Evolutionary conservation across 306 rosid genomes (phyloP).

Genomic region (Cicer bijugum): DNA sequence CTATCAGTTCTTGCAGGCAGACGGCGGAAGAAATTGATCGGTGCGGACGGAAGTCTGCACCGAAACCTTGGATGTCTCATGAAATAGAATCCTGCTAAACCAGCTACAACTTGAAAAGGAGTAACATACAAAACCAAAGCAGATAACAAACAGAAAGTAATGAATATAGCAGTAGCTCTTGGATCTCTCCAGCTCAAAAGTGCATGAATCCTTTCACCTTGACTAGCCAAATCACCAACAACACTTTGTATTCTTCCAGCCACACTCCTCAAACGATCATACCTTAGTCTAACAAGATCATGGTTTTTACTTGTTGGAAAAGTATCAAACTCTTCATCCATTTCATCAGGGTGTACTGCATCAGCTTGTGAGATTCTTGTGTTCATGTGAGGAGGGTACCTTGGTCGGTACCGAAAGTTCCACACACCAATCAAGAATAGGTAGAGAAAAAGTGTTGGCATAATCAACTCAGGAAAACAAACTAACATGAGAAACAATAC

Average conservation of each 20-base stretch:
- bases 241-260: slow-evolving; percentile 44
- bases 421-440: slow-evolving; percentile 52
- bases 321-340: slow-evolving; percentile 57
- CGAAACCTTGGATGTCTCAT: slow-evolving; percentile 56
- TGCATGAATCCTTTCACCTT: slow-evolving; percentile 58
- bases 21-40: slow-evolving; percentile 50
- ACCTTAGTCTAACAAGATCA: slow-evolving; percentile 52
- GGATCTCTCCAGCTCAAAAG: slow-evolving; percentile 61
- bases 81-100: slow-evolving; percentile 46
- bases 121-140: slow-evolving; percentile 44
- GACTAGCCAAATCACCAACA: slow-evolving; percentile 54
- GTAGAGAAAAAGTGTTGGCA: slow-evolving; percentile 51
- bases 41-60: slow-evolving; percentile 46
- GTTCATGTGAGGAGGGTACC: slow-evolving; percentile 60
- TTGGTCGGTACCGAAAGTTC: slow-evolving; percentile 50
- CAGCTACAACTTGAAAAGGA: slow-evolving; percentile 49
- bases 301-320: slow-evolving; percentile 48
- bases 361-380: slow-evolving; percentile 55
- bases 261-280: slow-evolving; percentile 48
- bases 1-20: slow-evolving; percentile 51
- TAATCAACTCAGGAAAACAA: slow-evolving; percentile 53
- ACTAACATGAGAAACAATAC: slow-evolving; percentile 53
- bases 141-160: slow-evolving; percentile 34
- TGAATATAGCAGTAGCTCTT: slow-evolving; percentile 48
- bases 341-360: slow-evolving; percentile 48